Conservation (phyloP, 116 monocot species). For the Papilionanthe hybrid region DNA sequence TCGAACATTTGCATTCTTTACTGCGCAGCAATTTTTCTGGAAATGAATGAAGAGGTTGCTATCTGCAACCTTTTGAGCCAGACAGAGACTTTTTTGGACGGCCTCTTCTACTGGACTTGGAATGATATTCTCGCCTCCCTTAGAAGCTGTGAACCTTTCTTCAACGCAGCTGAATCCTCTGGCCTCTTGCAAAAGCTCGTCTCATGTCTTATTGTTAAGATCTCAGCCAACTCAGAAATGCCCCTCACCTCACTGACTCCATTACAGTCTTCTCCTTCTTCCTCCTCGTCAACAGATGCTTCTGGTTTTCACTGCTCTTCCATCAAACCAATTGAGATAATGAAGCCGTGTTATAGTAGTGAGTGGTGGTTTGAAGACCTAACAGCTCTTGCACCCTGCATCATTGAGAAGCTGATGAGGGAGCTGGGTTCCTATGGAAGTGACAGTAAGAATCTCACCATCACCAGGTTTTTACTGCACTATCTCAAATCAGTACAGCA, state of each 20-base stretch:
- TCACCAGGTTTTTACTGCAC: slow-evolving; percentile 78
- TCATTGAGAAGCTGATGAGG: slow-evolving; percentile 47
- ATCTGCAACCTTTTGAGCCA: slow-evolving; percentile 39
- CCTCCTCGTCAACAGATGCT: slow-evolving; percentile 48
- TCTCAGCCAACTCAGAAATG: slow-evolving; percentile 57
- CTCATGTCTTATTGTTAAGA: slow-evolving; percentile 57
- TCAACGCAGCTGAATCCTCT: slow-evolving; percentile 40
- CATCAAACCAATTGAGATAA: neutral
- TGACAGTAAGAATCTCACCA: slow-evolving; percentile 63
- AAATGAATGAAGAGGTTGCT: slow-evolving; percentile 41
- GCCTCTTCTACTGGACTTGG: slow-evolving; percentile 88
- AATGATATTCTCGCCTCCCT: slow-evolving; percentile 53
- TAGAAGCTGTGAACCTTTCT: slow-evolving; percentile 57
- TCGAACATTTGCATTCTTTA: slow-evolving; percentile 38
- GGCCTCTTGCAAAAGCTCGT: slow-evolving; percentile 62
- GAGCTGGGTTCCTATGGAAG: slow-evolving; percentile 44
- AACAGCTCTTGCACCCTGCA: slow-evolving; percentile 41
- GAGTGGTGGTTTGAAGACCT: slow-evolving; percentile 98
- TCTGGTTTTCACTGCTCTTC: slow-evolving; percentile 19
- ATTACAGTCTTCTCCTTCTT: slow-evolving; percentile 41
- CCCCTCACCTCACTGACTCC: slow-evolving; percentile 17
- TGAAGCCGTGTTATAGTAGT: slow-evolving; percentile 11
- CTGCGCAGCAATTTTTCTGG: slow-evolving; percentile 30
- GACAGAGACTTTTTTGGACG: slow-evolving; percentile 68
- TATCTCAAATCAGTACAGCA: slow-evolving; percentile 54